Evolutionary conservation across 768 basidiomycete genomes (phyloP).

Genomic region (Collybiopsis confluens): DNA sequence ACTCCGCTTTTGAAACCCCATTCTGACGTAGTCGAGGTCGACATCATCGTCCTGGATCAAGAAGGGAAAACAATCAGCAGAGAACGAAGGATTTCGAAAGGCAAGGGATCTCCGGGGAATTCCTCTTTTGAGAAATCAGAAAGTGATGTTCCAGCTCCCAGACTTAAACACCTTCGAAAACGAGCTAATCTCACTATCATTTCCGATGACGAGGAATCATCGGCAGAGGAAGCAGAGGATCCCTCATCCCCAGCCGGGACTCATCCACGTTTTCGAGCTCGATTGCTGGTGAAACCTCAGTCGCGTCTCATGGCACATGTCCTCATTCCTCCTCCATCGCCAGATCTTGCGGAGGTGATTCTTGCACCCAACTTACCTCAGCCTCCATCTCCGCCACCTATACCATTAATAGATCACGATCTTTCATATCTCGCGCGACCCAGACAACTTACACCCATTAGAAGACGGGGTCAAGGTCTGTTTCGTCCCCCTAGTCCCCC

Average conservation of each 20-base stretch:
- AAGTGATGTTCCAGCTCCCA: slow-evolving; percentile 11
- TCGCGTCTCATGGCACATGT: not conserved
- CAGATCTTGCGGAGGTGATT: not conserved
- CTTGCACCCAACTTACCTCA: not conserved
- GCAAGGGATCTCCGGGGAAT: slow-evolving; percentile 18
- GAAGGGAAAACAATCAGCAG: slow-evolving; percentile 52
- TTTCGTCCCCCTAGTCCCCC: slow-evolving; percentile 49
- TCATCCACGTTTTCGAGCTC: not conserved
- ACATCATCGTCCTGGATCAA: slow-evolving; percentile 65
- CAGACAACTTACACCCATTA: slow-evolving; percentile 70
- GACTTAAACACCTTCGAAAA: slow-evolving; percentile 22
- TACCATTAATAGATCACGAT: slow-evolving; percentile 10
- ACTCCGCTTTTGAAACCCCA: slow-evolving; percentile 29
- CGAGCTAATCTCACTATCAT: slow-evolving; percentile 30
- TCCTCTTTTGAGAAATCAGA: slow-evolving; percentile 8
- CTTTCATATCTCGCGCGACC: slow-evolving; percentile 36
- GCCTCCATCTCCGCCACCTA: not conserved
- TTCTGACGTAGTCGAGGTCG: slow-evolving; percentile 53
- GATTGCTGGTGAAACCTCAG: not conserved
- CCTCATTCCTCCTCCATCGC: slow-evolving; percentile 2
- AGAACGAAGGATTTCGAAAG: slow-evolving; percentile 56
- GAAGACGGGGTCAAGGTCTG: slow-evolving; percentile 31
- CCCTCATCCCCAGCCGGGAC: slow-evolving; percentile 5
- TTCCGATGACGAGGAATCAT: slow-evolving; percentile 40
- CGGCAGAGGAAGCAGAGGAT: slow-evolving; percentile 18